These are phyloP conservation scores for Aspergillus novoparasiticus DNA, from an alignment of 2,329 filamentous ascomycete genomes.

Conservation along the genomic window DNA sequence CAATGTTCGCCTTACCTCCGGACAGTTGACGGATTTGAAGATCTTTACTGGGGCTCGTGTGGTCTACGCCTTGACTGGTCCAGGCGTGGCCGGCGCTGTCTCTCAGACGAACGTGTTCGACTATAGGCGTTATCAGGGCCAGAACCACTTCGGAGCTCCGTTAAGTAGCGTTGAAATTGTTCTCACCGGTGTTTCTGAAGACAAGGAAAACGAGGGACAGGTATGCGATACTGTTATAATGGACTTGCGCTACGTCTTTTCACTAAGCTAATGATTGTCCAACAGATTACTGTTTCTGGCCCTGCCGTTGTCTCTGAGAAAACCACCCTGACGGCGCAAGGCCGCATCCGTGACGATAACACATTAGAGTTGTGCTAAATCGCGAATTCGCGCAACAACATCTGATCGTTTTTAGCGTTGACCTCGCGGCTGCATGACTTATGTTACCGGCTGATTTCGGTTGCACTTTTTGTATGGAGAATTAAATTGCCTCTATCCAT, in stretches of 20 bases:
- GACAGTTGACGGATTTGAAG: slow-evolving; percentile 76
- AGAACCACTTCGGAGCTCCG: slow-evolving; percentile 78
- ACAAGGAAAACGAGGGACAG: slow-evolving; percentile 55
- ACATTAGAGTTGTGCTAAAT: slow-evolving; percentile 60
- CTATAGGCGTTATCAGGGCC: slow-evolving; percentile 62
- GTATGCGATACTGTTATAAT: slow-evolving; percentile 47
- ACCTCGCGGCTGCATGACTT: not conserved
- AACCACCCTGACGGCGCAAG: slow-evolving; percentile 64
- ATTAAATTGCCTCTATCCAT: not conserved
- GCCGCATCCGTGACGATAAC: slow-evolving; percentile 70
- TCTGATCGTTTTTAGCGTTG: slow-evolving; percentile 5
- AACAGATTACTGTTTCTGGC: slow-evolving; percentile 70
- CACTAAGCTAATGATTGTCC: slow-evolving; percentile 17
- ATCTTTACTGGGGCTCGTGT: slow-evolving; percentile 78
- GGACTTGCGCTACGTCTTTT: not conserved
- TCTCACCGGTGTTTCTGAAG: slow-evolving; percentile 50
- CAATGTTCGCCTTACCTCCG: slow-evolving; percentile 66
- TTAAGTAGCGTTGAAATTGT: slow-evolving; percentile 78
- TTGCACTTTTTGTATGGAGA: not conserved
- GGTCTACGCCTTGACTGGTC: slow-evolving; percentile 80
- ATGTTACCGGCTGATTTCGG: not conserved
- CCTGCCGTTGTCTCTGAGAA: slow-evolving; percentile 72
- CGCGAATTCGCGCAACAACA: not conserved
- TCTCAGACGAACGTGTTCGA: slow-evolving; percentile 86
- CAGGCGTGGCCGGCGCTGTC: slow-evolving; percentile 86